These are phyloP conservation scores for Plenodomus tracheiphilus DNA, from an alignment of 2,329 filamentous ascomycete genomes.

Conservation along the genomic window DNA sequence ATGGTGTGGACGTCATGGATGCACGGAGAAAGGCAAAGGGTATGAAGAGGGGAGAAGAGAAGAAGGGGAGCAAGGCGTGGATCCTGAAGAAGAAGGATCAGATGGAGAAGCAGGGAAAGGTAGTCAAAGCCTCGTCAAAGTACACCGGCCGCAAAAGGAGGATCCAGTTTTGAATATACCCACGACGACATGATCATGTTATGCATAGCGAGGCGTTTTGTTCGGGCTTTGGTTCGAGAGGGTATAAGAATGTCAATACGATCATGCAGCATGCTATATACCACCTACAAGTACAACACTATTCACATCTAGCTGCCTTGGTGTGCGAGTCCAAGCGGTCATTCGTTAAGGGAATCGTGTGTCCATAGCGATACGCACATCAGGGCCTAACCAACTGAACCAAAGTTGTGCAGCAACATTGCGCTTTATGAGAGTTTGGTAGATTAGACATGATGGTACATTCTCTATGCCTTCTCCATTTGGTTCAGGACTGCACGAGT, in stretches of 20 bases:
- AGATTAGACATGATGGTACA: conserved; percentile 11
- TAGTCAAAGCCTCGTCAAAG: conserved; percentile 89
- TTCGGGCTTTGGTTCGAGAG: conserved; percentile 19
- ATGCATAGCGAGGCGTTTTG: conserved; percentile 44
- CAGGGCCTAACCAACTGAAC: conserved; percentile 7
- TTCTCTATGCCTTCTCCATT: conserved; percentile 69
- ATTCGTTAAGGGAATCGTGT: conserved; percentile 24
- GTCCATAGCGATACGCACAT: conserved; percentile 5
- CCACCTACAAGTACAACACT: conserved; percentile 48
- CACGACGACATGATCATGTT: conserved; percentile 27
- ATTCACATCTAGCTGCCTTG: conserved; percentile 37
- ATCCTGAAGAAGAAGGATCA: conserved; percentile 87
- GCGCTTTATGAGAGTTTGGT: conserved; percentile 19
- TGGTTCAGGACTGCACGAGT: conserved; percentile 91
- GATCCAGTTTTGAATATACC: conserved; percentile 65
- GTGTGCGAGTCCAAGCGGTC: conserved; percentile 37
- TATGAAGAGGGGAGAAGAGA: conserved; percentile 59
- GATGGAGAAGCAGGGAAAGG: conserved; percentile 91
- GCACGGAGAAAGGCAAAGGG: conserved; percentile 55
- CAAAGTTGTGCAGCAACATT: conserved; percentile 10
- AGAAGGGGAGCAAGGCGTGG: conserved; percentile 85
- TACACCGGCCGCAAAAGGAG: conserved; percentile 91
- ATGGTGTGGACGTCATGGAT: conserved; percentile 74
- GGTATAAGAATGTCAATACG: conserved; percentile 38
- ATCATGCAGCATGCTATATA: conserved; percentile 47